Conservation (phyloP, 1,284 basidiomycete genomes). For the Gymnopus androsaceus region DNA sequence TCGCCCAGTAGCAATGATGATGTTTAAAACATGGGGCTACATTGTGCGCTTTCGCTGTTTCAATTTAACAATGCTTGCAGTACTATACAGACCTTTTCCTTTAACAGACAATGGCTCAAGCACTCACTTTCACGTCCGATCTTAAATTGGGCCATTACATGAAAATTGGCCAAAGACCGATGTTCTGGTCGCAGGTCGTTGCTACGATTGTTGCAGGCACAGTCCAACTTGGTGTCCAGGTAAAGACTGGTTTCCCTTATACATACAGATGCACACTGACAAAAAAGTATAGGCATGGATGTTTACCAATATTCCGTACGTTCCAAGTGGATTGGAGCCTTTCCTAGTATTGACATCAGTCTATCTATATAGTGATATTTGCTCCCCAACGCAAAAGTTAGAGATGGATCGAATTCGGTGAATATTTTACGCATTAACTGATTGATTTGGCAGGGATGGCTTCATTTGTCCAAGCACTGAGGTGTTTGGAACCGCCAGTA, state of each 20-base stretch:
- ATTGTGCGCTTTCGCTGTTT: slow-evolving; percentile 25
- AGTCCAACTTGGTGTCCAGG: slow-evolving; percentile 49
- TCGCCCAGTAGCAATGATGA: slow-evolving; percentile 42
- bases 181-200: slow-evolving; percentile 32
- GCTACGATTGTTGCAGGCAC: slow-evolving; percentile 53
- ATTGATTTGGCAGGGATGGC: too few species aligned
- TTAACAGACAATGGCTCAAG: slow-evolving; percentile 30
- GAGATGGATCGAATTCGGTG: too few species aligned
- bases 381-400: too few species aligned
- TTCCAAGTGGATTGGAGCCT: not conserved
- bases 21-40: slow-evolving; percentile 31
- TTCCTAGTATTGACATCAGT: not conserved
- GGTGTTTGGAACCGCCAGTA: slow-evolving; percentile 37
- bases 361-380: too few species aligned
- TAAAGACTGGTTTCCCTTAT: too few species aligned
- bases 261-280: too few species aligned
- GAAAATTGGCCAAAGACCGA: slow-evolving; percentile 33
- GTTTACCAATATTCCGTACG: slow-evolving; percentile 39
- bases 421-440: too few species aligned
- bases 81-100: not conserved
- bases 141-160: slow-evolving; percentile 51
- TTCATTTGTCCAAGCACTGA: slow-evolving; percentile 46
- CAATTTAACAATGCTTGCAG: too few species aligned
- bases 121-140: slow-evolving; percentile 42
- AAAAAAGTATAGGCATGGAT: slow-evolving; percentile 56